Evolutionary conservation across 345 rosid genomes (phyloP), one percentile per base, ranked within the genome.

Genomic region (Linum tenue): DNA sequence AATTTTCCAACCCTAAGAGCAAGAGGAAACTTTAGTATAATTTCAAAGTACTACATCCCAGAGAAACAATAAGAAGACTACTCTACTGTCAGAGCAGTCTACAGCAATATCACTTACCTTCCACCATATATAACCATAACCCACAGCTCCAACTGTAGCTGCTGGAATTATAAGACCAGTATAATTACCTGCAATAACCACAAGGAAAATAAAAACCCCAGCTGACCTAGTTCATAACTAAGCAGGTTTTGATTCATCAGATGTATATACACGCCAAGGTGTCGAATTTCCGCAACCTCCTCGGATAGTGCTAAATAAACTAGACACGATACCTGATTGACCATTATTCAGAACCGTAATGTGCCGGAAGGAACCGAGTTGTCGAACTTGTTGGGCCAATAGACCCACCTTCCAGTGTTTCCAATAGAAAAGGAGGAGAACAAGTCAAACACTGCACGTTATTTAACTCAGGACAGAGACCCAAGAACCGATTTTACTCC

Each of bases 71-170:
- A 43, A 43, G 10, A 7, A 43, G 10, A 43, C 3, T 48, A 7
- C 15, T 48, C 53, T 12, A 48, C 9, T 6, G 14, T 48, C 53
- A 10, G 3, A 9, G 15, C 3, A 48, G 15, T 1, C 53, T 48
- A 10, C 53, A 5, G 14, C 1, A 1, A 48, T 48, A 5, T 10
- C 53, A 48, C 53, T 48, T 77, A 94, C 97, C 97, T 95, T 95
- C 91, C 88, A 95, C 96, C 99, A 89, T 97, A 91, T 88, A 70
- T 95, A 95, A 66, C 92, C 97, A 81, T 95, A 95, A 60, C 99
- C 96, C 79, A 88, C 59, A 31, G 86, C 95, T 67, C 99, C 97
- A 70, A 86, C 15, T 16, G 92, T 73, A 37, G 95, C 92, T 63
- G 86, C 96, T 37, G 96, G 97, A 57, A 86, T 64, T 67, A 95